Percentiles rank a stretch among this genome's conserved stretches.
These are phyloP conservation scores for Lasiodiplodia hormozganensis DNA, from an alignment of 2,329 filamentous ascomycete genomes.

Conservation along the genomic window DNA sequence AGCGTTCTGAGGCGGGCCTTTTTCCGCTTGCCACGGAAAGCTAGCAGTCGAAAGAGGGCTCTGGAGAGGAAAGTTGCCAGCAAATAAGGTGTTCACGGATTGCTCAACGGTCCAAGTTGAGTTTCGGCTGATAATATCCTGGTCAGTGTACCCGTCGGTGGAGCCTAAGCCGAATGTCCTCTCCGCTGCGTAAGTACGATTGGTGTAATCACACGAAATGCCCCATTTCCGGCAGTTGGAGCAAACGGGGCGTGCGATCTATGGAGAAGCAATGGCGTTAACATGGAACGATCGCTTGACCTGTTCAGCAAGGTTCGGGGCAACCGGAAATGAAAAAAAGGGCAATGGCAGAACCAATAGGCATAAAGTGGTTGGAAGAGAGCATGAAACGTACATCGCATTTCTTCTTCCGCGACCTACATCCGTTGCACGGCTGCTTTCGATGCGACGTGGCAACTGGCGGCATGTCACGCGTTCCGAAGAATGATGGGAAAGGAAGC, in stretches of 20 bases:
- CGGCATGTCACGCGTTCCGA: slow-evolving; percentile 31
- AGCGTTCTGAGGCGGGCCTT: not conserved
- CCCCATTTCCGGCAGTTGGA: slow-evolving; percentile 18
- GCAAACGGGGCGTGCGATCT: slow-evolving; percentile 5
- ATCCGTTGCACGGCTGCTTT: slow-evolving; percentile 43
- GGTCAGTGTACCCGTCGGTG: not conserved
- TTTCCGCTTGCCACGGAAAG: not conserved
- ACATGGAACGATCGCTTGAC: not conserved
- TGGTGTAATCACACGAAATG: slow-evolving; percentile 8
- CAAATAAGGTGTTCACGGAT: not conserved
- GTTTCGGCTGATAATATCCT: not conserved
- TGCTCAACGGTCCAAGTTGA: not conserved
- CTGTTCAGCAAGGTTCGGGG: not conserved
- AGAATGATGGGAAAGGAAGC: not conserved
- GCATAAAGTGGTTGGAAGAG: not conserved
- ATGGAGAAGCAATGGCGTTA: not conserved
- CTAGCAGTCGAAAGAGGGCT: not conserved
- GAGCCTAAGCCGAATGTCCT: not conserved
- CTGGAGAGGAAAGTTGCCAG: not conserved
- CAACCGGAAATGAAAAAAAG: slow-evolving; percentile 2
- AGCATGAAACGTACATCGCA: slow-evolving; percentile 37
- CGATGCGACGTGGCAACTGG: slow-evolving; percentile 37
- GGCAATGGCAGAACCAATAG: not conserved
- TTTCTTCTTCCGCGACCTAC: slow-evolving; percentile 43
- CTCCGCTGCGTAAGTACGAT: not conserved